phyloP scores from a whole-genome alignment of 1,284 basidiomycete genomes.

The Macrocystidia cucumis region DNA sequence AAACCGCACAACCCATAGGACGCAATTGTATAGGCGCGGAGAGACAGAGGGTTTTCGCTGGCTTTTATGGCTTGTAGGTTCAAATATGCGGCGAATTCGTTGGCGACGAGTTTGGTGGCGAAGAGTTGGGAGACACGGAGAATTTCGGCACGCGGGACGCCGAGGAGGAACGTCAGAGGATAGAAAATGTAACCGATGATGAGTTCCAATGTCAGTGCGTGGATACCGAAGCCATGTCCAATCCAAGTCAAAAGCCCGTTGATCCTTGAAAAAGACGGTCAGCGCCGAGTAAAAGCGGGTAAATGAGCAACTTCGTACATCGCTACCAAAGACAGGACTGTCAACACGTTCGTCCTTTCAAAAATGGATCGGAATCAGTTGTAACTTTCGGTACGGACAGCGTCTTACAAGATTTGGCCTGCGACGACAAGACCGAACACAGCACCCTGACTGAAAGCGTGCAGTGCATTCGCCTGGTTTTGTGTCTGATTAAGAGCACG shows the following conservation, averaged over 20 bases:
- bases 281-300: not conserved
- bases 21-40: conserved; percentile 70
- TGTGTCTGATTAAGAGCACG: conserved; percentile 2
- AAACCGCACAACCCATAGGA: conserved; percentile 87
- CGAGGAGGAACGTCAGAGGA: conserved; percentile 80
- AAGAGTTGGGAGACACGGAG: conserved; percentile 73
- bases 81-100: conserved; percentile 81
- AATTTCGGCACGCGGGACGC: conserved; percentile 69
- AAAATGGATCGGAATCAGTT: conserved; percentile 4
- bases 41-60: conserved; percentile 49
- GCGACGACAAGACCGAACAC: conserved; percentile 82
- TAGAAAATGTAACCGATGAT: conserved; percentile 85
- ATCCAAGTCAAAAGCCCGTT: conserved; percentile 89
- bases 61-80: conserved; percentile 47
- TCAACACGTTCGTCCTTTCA: conserved; percentile 67
- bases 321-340: conserved; percentile 74
- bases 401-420: conserved; percentile 70
- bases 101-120: conserved; percentile 82
- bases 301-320: conserved; percentile 25
- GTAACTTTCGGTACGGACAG: conserved; percentile 3
- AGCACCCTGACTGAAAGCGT: conserved; percentile 86
- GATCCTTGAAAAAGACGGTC: conserved; percentile 28
- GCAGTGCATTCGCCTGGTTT: conserved; percentile 69
- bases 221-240: conserved; percentile 80
- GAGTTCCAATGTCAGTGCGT: conserved; percentile 77